A percentile compares a stretch with the other conserved stretches of the same genome.
These are phyloP conservation scores for Prunella vulgaris DNA, from an alignment of 257 asterid species.

Conservation along the genomic window DNA sequence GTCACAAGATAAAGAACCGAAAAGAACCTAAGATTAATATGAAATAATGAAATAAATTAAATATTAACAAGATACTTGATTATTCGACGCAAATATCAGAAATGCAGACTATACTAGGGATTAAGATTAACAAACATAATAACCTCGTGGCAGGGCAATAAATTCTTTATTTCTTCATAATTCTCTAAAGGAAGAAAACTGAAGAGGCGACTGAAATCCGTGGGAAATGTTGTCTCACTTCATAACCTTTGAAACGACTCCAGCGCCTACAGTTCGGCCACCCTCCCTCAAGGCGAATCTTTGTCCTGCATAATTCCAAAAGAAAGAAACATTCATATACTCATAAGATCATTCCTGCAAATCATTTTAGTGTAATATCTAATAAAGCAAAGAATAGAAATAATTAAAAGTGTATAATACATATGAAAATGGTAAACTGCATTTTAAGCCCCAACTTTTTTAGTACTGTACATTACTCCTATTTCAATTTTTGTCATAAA, in stretches of 20 bases:
- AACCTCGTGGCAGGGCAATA: not conserved
- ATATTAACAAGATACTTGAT: too few relatives aligned
- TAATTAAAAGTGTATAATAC: not conserved
- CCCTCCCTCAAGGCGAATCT: slow-evolving; percentile 94
- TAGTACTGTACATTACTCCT: not conserved
- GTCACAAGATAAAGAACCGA: too few relatives aligned
- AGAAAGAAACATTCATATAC: not conserved
- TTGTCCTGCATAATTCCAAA: slow-evolving; percentile 53
- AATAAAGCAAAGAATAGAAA: not conserved
- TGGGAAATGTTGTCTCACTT: slow-evolving; percentile 34
- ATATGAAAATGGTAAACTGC: not conserved
- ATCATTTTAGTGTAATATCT: not conserved
- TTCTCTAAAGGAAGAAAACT: not conserved
- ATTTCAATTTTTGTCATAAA: too few relatives aligned
- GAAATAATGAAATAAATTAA: too few relatives aligned
- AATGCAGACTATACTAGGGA: not conserved
- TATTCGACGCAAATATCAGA: not conserved
- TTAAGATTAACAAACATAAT: not conserved
- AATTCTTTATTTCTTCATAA: not conserved
- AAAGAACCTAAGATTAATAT: too few relatives aligned
- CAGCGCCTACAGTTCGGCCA: slow-evolving; percentile 96
- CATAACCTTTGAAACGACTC: slow-evolving; percentile 79
- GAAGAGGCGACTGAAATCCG: not conserved
- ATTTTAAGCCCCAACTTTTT: too few relatives aligned
- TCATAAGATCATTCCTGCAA: not conserved